These are phyloP conservation scores for Dioszegia aurantiaca DNA, from an alignment of 768 basidiomycete species.

Conservation along the genomic window DNA sequence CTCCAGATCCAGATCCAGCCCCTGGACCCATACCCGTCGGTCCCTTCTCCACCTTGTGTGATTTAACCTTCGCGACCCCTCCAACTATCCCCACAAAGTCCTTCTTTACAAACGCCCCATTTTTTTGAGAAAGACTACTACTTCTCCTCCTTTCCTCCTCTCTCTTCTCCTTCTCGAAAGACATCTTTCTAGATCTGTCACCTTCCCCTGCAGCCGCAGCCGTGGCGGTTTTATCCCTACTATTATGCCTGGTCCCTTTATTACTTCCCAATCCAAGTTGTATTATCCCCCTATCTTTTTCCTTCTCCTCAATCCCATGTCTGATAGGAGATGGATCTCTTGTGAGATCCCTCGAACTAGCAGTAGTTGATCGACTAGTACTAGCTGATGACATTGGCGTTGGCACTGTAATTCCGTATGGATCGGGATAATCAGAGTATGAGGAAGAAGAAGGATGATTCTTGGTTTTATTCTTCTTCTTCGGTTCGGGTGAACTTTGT, in stretches of 20 bases:
- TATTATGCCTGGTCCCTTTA: slow-evolving; percentile 3
- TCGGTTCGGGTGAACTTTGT: neutral
- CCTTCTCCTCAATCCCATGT: neutral
- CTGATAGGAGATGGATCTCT: slow-evolving; percentile 4
- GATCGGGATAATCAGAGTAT: slow-evolving; percentile 32
- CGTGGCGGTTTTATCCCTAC: neutral
- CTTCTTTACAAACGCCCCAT: neutral
- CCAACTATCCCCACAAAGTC: neutral
- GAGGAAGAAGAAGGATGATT: neutral
- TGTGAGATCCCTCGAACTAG: slow-evolving; percentile 3
- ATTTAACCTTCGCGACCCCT: neutral
- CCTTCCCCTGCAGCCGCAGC: neutral
- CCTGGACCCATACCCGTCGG: neutral
- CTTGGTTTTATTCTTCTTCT: neutral
- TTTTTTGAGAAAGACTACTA: neutral
- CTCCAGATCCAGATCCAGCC: neutral
- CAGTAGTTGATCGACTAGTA: slow-evolving; percentile 1
- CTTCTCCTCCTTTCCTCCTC: neutral
- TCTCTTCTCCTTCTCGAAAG: neutral
- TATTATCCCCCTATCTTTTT: neutral
- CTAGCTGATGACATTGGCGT: slow-evolving; percentile 1
- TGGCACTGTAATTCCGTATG: slow-evolving; percentile 29
- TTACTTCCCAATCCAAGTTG: neutral
- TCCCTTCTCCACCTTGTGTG: neutral
- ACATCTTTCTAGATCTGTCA: neutral